Evolutionary conservation across 805 yeast species (phyloP).

Genomic region (Ogataea trehaloabstinens): DNA sequence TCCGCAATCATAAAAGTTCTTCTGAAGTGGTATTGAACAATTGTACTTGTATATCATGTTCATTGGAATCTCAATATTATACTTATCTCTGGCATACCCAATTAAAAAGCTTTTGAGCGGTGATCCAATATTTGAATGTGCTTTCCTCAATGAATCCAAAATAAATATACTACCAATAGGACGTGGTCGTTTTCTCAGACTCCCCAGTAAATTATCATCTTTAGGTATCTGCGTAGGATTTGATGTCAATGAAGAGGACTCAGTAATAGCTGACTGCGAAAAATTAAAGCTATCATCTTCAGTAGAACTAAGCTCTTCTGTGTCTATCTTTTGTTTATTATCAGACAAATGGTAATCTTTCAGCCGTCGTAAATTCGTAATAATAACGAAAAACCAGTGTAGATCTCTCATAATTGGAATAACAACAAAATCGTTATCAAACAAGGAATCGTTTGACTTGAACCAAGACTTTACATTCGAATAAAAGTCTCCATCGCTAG

Average conservation of each 20-base stretch:
- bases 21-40: conserved; percentile 70
- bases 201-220: conserved; percentile 10
- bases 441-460: conserved; percentile 54
- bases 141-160: conserved; percentile 73
- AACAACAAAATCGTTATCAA: conserved; percentile 57
- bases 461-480: conserved; percentile 77
- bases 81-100: conserved; percentile 68
- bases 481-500: conserved; percentile 40
- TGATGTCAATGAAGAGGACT: not conserved
- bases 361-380: conserved; percentile 48
- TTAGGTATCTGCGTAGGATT: conserved; percentile 5
- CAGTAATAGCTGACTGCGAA: no score
- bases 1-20: conserved; percentile 92
- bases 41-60: conserved; percentile 38
- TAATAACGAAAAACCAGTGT: conserved; percentile 88
- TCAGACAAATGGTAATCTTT: conserved; percentile 8
- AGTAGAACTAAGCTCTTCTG: not conserved
- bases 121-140: conserved; percentile 47
- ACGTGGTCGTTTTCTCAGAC: conserved; percentile 4
- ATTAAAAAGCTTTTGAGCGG: conserved; percentile 60
- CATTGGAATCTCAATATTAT: conserved; percentile 44
- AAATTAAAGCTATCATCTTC: not conserved
- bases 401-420: conserved; percentile 77
- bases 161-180: conserved; percentile 47
- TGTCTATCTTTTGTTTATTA: not conserved